Evolutionary conservation across 176 grass and related monocot genomes (phyloP).

Genomic region (Eleusine coracana): DNA sequence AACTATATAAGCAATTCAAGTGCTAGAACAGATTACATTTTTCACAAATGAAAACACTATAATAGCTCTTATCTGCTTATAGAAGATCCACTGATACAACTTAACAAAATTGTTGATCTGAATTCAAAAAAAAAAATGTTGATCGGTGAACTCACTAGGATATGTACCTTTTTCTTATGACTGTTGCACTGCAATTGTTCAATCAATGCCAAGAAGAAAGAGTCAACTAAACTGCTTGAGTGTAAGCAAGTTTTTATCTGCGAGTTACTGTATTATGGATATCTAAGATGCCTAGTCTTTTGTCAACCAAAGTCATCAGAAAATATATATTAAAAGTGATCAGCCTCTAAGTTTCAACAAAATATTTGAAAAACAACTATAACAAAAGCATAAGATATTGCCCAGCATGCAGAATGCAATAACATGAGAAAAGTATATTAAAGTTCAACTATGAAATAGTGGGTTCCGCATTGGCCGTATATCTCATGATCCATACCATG

Average conservation of each 20-base stretch:
- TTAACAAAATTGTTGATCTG: no score
- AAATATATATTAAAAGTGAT: not conserved
- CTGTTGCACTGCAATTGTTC: no score
- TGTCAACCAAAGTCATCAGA: conserved; percentile 14
- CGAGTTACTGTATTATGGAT: not conserved
- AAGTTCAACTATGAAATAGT: not conserved
- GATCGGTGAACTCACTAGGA: not conserved
- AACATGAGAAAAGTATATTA: not conserved
- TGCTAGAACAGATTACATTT: not conserved
- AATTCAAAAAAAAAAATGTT: not conserved
- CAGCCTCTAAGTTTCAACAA: not conserved
- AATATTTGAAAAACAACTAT: not conserved
- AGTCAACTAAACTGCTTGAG: not conserved
- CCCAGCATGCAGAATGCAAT: no score
- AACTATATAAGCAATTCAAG: not conserved
- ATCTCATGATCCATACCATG: not conserved
- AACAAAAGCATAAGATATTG: no score
- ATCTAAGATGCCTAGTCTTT: not conserved
- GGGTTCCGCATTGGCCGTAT: not conserved
- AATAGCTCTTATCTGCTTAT: not conserved
- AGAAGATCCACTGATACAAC: not conserved
- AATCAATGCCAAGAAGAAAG: not conserved
- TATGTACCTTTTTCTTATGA: not conserved
- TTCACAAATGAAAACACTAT: not conserved
- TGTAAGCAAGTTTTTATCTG: not conserved